Evolutionary conservation across 768 basidiomycete species (phyloP), one percentile per base, ranked within the genome.

Genomic region (Termitomyces sp.): DNA sequence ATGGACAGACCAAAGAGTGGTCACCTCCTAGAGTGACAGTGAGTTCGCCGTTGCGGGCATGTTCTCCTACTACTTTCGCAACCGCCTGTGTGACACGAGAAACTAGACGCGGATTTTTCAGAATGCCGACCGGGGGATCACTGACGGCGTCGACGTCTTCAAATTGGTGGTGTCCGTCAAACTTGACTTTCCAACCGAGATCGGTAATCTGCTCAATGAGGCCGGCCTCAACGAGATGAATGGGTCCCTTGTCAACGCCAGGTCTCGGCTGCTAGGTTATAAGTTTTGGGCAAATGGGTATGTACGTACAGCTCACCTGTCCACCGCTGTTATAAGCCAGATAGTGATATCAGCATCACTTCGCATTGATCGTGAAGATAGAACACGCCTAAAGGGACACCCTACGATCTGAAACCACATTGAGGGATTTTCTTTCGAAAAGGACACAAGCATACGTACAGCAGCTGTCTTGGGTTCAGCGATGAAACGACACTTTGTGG

Each of bases 11-110:
- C 70, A 98, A 76, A 56, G 93, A 95, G 74, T 99, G 97, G 68
- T 99, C 97, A 13, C 97, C 97, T 12, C 97, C 97, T 7, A 98
- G 78, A 2, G 95, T 98, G 13, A 99, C 76, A 9, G 95, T 91
- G 24, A 99, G 76, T 65, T 86, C 82, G 1, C 96, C 94, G 53
- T 85, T 84, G 74, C 81, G 81, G 26, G 84, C 86, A 72, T 95
- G 91, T 2, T 68, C 81, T 13, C 84, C 84, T n/a, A 98, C 89
- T 33, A 75, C 85, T 36, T 80, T 73, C n/a, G 91, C 86, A 37
- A 98, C 88, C 44, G 87, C 82, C 70, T 93, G 71, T 62, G 84
- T 86, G 43, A 98, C 95, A 16, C 82, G 80, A 26, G 90, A 91
- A 36, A 98, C 96, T 37, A 93, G 72, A 24, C 91, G 76, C 10